phyloP scores from a whole-genome alignment of 495 filamentous ascomycete genomes.

The Penicillium tannophilum region DNA sequence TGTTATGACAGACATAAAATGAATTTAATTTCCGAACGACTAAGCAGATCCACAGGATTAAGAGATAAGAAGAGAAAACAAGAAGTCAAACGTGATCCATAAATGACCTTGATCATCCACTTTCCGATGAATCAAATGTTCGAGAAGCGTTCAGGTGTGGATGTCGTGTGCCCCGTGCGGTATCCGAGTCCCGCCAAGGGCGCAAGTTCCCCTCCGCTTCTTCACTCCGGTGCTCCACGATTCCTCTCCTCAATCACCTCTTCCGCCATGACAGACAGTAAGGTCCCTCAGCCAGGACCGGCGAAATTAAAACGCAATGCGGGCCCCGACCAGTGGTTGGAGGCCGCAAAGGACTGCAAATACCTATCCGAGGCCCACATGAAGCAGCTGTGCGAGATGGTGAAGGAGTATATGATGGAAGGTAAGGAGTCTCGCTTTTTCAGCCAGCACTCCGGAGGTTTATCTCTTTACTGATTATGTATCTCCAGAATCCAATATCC shows the following conservation, averaged over 20 bases:
- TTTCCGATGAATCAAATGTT: background rate
- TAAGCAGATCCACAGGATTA: background rate
- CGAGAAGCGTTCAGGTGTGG: conserved; percentile 3
- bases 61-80: background rate
- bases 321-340: conserved; percentile 94
- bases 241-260: conserved; percentile 11
- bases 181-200: conserved; percentile 18
- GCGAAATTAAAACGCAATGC: conserved; percentile 79
- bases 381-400: conserved; percentile 98
- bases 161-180: conserved; percentile 18
- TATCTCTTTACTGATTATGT: background rate
- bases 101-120: background rate
- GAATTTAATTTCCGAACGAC: background rate
- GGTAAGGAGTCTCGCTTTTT: conserved; percentile 48
- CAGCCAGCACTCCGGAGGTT: background rate
- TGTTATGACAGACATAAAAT: conserved; percentile 6
- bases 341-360: conserved; percentile 92
- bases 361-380: conserved; percentile 94
- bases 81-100: background rate
- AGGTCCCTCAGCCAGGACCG: conserved; percentile 85
- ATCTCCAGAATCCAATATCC: conserved; percentile 87
- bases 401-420: conserved; percentile 98
- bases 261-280: conserved; percentile 50
- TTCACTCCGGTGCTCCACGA: conserved; percentile 8
- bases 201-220: conserved; percentile 17